These are phyloP conservation scores for Corylus heterophylla DNA, from an alignment of 306 rosid genomes.

Conservation along the genomic window DNA sequence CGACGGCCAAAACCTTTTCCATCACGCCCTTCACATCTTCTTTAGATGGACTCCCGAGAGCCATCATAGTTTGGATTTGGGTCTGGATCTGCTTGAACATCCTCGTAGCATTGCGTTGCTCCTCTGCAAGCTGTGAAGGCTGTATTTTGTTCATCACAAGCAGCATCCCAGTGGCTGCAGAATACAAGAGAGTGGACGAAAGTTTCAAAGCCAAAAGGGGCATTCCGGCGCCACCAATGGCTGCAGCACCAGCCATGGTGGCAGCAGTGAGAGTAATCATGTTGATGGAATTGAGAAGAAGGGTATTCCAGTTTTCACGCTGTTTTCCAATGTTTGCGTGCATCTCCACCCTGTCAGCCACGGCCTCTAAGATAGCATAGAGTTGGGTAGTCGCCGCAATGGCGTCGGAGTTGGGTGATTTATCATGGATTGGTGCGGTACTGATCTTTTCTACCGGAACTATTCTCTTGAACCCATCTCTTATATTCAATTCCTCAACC, in stretches of 20 bases:
- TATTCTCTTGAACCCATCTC: slow-evolving; percentile 35
- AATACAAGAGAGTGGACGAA: slow-evolving; percentile 55
- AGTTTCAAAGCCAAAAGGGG: slow-evolving; percentile 51
- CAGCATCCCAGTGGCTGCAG: slow-evolving; percentile 65
- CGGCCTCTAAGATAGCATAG: slow-evolving; percentile 53
- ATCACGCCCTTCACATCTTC: slow-evolving; percentile 47
- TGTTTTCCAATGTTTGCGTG: slow-evolving; percentile 37
- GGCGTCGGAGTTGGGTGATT: not conserved
- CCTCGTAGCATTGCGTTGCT: slow-evolving; percentile 71
- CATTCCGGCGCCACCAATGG: slow-evolving; percentile 8
- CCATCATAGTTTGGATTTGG: slow-evolving; percentile 43
- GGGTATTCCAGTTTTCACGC: slow-evolving; percentile 72
- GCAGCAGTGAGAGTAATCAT: slow-evolving; percentile 78
- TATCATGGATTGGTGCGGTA: not conserved
- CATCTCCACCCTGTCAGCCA: slow-evolving; percentile 66
- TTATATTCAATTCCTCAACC: slow-evolving; percentile 31
- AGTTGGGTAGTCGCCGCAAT: slow-evolving; percentile 25
- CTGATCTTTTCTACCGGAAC: slow-evolving; percentile 9
- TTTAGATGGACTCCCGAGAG: slow-evolving; percentile 29
- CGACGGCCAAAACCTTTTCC: slow-evolving; percentile 62
- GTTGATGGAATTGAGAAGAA: slow-evolving; percentile 67
- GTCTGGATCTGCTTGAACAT: slow-evolving; percentile 50
- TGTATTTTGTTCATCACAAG: slow-evolving; percentile 70
- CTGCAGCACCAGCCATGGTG: slow-evolving; percentile 54
- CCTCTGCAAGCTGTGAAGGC: slow-evolving; percentile 85